Percentiles rank a stretch among this genome's conserved stretches.
These are phyloP conservation scores for Aureobasidium sp. DNA, from an alignment of 2,329 filamentous ascomycete species.

Conservation along the genomic window DNA sequence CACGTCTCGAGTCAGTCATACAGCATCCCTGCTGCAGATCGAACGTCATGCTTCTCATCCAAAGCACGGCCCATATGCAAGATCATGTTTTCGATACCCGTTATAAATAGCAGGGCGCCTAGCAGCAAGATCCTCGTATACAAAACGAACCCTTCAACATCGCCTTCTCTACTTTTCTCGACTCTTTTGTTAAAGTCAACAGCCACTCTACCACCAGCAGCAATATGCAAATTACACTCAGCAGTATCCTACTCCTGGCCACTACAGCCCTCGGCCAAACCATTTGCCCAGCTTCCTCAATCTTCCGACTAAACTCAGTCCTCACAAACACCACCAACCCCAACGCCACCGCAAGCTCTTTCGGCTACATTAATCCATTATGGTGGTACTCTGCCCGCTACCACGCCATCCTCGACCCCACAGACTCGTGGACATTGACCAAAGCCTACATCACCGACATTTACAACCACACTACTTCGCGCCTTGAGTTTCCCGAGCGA, in stretches of 20 bases:
- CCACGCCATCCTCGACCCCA: background rate
- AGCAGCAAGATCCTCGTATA: background rate
- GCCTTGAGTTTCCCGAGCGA: background rate
- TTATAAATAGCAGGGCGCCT: background rate
- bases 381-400: background rate
- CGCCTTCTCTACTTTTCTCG: background rate
- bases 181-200: background rate
- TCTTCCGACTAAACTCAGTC: background rate
- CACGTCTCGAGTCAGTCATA: background rate
- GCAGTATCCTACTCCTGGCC: background rate
- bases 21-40: background rate
- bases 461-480: background rate
- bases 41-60: background rate
- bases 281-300: background rate
- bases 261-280: background rate
- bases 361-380: background rate
- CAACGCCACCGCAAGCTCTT: background rate
- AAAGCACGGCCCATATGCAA: background rate
- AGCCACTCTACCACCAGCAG: background rate
- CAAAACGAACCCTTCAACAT: background rate
- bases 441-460: background rate
- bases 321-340: background rate
- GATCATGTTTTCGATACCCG: background rate
- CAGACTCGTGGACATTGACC: background rate
- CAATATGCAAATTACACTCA: background rate